phyloP scores from a whole-genome alignment of 2,329 filamentous ascomycete species.

The Scopulariopsis brevicaulis region DNA sequence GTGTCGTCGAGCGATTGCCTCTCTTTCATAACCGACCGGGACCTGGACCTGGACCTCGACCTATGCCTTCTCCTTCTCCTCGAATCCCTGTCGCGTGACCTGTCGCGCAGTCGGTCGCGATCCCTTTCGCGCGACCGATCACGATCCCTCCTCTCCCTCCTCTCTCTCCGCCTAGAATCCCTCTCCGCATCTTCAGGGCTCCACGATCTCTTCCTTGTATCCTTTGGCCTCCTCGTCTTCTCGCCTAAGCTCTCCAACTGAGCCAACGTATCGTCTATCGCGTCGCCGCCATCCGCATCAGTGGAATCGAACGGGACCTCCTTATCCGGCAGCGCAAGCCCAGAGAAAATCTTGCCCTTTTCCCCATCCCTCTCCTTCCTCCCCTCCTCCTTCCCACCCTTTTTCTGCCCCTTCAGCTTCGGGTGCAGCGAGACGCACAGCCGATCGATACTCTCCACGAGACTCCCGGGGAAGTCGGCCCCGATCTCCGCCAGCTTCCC shows the following conservation, averaged over 20 bases:
- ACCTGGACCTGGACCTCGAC: constrained; percentile 24
- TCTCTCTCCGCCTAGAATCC: constrained; percentile 27
- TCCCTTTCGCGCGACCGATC: constrained; percentile 16
- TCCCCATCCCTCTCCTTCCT: neutral
- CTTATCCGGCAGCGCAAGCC: constrained; percentile 76
- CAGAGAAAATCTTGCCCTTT: constrained; percentile 64
- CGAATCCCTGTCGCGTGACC: constrained; percentile 13
- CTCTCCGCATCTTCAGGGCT: constrained; percentile 35
- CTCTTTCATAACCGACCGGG: constrained; percentile 11
- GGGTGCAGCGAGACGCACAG: constrained; percentile 85
- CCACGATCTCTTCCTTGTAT: constrained; percentile 36
- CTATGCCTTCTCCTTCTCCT: constrained; percentile 16
- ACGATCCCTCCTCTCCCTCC: constrained; percentile 32
- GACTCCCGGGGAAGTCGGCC: constrained; percentile 71
- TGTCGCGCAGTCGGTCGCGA: constrained; percentile 19
- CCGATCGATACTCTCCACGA: constrained; percentile 86
- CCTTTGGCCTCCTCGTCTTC: constrained; percentile 43
- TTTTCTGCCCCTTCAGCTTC: constrained; percentile 59
- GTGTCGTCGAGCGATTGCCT: constrained; percentile 63
- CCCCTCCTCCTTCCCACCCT: constrained; percentile 25
- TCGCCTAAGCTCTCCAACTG: constrained; percentile 63
- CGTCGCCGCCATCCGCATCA: constrained; percentile 39
- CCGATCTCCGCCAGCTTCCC: constrained; percentile 62
- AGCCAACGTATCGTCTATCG: constrained; percentile 86
- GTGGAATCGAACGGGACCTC: constrained; percentile 24